Percentiles rank a stretch among this genome's conserved stretches.
Evolutionary conservation across 805 yeast genomes (phyloP).

Genomic region (Candida rishiriensis): DNA sequence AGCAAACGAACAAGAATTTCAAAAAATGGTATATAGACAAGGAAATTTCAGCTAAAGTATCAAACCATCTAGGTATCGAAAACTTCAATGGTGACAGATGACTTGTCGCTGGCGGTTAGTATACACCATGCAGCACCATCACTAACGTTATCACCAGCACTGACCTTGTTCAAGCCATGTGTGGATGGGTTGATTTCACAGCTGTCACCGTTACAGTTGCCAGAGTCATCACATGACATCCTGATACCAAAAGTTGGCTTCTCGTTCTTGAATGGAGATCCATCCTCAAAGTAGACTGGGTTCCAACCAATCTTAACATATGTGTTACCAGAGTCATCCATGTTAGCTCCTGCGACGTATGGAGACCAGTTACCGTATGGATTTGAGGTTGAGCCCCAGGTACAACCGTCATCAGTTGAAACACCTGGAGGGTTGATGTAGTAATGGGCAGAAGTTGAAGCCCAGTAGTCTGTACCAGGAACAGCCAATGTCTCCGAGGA

Average conservation of each 20-base stretch:
- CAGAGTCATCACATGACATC: slow-evolving; percentile 66
- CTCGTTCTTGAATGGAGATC: slow-evolving; percentile 46
- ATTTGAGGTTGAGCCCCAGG: slow-evolving; percentile 70
- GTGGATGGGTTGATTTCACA: slow-evolving; percentile 77
- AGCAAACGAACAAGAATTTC: no score
- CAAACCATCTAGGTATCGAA: slow-evolving; percentile 35
- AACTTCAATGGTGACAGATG: slow-evolving; percentile 69
- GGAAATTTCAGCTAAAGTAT: background rate
- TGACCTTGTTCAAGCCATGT: slow-evolving; percentile 50
- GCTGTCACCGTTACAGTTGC: slow-evolving; percentile 68
- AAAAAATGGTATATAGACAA: background rate
- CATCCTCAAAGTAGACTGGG: slow-evolving; percentile 69
- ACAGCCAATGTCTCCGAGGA: slow-evolving; percentile 62
- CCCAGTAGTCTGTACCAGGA: slow-evolving; percentile 83
- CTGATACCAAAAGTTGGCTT: slow-evolving; percentile 68
- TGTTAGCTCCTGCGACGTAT: slow-evolving; percentile 88
- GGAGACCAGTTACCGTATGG: slow-evolving; percentile 92
- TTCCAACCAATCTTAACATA: slow-evolving; percentile 88
- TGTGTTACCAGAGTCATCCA: slow-evolving; percentile 65
- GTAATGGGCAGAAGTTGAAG: slow-evolving; percentile 80
- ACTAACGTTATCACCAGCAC: slow-evolving; percentile 35
- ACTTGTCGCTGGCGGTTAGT: slow-evolving; percentile 63
- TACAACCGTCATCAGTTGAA: slow-evolving; percentile 68
- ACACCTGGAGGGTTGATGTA: slow-evolving; percentile 84
- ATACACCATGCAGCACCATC: slow-evolving; percentile 76